These are phyloP conservation scores for Diplogelasinospora grovesii DNA, from an alignment of 495 filamentous ascomycete genomes.

Conservation along the genomic window DNA sequence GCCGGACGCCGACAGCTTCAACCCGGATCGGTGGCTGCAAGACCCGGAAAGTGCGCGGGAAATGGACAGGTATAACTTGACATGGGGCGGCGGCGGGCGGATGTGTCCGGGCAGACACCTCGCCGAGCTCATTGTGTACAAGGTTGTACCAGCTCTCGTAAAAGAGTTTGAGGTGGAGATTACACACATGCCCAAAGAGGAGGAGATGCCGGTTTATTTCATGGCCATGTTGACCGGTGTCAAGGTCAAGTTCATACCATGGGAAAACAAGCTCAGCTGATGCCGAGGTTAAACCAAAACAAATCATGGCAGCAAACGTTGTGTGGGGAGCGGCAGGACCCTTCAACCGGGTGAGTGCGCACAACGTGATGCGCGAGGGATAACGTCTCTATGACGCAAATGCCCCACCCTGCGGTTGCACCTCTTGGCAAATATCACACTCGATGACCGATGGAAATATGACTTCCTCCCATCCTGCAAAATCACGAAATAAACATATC, in stretches of 20 bases:
- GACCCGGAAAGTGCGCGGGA: constrained; percentile 23
- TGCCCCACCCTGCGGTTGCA: too few species aligned
- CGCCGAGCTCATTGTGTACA: constrained; percentile 51
- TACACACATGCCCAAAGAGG: constrained; percentile 14
- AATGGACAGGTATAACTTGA: constrained; percentile 42
- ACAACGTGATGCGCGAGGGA: too few species aligned
- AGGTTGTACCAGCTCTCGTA: constrained; percentile 56
- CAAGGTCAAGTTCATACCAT: constrained; percentile 19
- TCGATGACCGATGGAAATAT: too few species aligned
- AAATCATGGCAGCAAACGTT: too few species aligned
- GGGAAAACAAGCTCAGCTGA: too few species aligned
- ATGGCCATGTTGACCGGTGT: constrained; percentile 36
- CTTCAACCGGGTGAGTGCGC: too few species aligned
- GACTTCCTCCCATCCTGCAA: too few species aligned
- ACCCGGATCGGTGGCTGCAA: constrained; percentile 48
- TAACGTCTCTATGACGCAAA: too few species aligned
- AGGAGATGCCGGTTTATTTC: constrained; percentile 26
- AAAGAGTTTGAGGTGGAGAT: constrained; percentile 47
- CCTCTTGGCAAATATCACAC: too few species aligned
- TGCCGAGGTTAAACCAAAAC: too few species aligned
- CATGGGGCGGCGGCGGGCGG: constrained; percentile 50
- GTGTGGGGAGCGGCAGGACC: too few species aligned
- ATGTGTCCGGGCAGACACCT: constrained; percentile 52
- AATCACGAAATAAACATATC: too few species aligned
- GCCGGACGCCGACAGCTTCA: constrained; percentile 38